Conservation (phyloP, 768 basidiomycete genomes). For the Hysterangium stoloniferum region DNA sequence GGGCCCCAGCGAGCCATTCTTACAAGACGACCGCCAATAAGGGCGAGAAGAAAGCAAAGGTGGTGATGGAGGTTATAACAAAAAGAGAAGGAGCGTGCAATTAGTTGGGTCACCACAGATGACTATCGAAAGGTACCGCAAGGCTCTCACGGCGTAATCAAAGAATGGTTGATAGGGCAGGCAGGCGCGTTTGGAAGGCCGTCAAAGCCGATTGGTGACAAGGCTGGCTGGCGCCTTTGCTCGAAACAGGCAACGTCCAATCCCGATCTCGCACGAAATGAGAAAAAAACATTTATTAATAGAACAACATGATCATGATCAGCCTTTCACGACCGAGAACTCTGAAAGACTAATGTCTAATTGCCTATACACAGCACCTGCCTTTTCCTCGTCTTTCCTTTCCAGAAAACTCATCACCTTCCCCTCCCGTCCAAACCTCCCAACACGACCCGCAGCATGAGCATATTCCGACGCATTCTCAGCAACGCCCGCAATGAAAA, state of each 20-base stretch:
- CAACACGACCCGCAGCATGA: conserved; percentile 70
- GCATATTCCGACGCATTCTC: conserved; percentile 55
- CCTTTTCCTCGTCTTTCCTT: conserved; percentile 21
- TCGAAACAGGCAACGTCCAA: too few relatives aligned
- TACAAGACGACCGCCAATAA: not conserved
- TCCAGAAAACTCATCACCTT: conserved; percentile 60
- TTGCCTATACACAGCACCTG: not conserved
- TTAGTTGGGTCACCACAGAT: not conserved
- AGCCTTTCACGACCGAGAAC: not conserved
- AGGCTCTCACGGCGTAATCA: conserved; percentile 1
- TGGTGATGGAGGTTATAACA: not conserved
- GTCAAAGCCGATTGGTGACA: not conserved
- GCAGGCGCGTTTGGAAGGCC: not conserved
- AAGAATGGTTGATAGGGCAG: not conserved
- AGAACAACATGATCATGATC: too few relatives aligned
- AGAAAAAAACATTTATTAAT: too few relatives aligned
- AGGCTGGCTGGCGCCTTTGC: too few relatives aligned
- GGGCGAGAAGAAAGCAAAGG: conserved; percentile 4
- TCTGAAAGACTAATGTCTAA: conserved; percentile 5
- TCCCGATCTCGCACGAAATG: too few relatives aligned
- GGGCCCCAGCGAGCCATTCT: conserved; percentile 7
- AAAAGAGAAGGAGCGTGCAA: not conserved
- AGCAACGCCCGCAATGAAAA: conserved; percentile 62
- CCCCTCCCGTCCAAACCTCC: conserved; percentile 58
- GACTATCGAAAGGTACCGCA: not conserved